Base-by-base conservation (phyloP, 2,329 filamentous ascomycete species). In the Chlorencoelia australis region DNA sequence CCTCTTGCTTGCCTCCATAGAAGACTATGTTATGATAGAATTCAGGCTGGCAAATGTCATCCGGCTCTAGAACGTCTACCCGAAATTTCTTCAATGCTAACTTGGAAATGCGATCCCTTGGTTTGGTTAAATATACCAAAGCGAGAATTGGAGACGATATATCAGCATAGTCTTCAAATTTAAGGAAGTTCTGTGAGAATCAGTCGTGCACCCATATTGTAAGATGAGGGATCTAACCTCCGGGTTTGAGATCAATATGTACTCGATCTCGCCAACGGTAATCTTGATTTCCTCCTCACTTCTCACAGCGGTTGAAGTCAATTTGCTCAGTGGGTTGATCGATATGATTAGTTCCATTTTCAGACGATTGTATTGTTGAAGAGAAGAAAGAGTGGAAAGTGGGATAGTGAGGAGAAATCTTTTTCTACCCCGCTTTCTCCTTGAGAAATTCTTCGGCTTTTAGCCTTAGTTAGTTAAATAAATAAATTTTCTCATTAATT, bases 251-350 rank as follows among this genome's bases (percentile, higher is more conserved):
- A 35, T 20, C 32, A 35, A 35, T 6, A 35, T 2, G 22, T 35
- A 35, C 18, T 27, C 4, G n/a, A 35, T 22, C 15, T 35, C 32
- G 10, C 32, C 32, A 6, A 35, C 18, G 14, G 32, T 35, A 16
- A 35, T 35, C 21, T 35, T 27, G 20, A 35, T 4, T 7, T 35
- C 20, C 17, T 35, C 32, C 20, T 35, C 32, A 3, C 26, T 26
- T 7, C 21, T 24, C 21, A 24, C 21, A 7, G 21, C 21, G 7
- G 7, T 24, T 7, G 7, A 7, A 24, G 21, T 24, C 11, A 24
- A 11, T 11, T 24, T 24, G 21, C 21, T 7, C 21, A 24, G 7
- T 24, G 21, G 21, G 11, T 7, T 24, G 7, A 24, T 24, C 11
- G 21, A 24, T 7, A 24, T 24, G 21, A 11, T 7, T 11, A 11